A percentile compares a stretch with the other conserved stretches of the same genome.
Evolutionary conservation across 2,329 filamentous ascomycete genomes (phyloP).

Genomic region (Neofusicoccum parvum): DNA sequence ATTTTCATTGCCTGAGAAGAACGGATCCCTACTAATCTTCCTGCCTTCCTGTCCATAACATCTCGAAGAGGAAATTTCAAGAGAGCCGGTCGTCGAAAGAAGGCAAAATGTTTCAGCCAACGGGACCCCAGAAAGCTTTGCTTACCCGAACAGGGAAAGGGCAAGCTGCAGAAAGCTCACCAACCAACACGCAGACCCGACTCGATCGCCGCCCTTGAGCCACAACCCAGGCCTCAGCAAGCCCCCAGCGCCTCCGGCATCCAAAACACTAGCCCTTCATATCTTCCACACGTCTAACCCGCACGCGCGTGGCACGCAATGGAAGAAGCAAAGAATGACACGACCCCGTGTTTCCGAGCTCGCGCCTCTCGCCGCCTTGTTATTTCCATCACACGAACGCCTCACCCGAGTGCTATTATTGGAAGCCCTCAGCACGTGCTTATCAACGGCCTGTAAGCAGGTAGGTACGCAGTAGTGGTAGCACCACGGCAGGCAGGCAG

Average conservation of each 20-base stretch:
- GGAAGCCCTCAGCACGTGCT: not conserved
- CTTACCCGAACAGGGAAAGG: not conserved
- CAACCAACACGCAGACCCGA: not conserved
- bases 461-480: not conserved
- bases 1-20: too few species aligned
- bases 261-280: not conserved
- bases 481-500: not conserved
- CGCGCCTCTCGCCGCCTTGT: not conserved
- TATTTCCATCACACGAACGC: not conserved
- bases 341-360: not conserved
- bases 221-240: not conserved
- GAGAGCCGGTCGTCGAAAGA: not conserved
- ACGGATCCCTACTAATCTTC: not conserved
- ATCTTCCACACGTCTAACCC: not conserved
- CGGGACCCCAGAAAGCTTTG: not conserved
- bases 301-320: not conserved
- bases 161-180: not conserved
- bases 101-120: not conserved
- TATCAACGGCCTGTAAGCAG: too few species aligned
- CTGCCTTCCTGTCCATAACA: not conserved
- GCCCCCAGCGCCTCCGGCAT: not conserved
- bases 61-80: not conserved
- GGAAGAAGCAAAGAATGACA: not conserved
- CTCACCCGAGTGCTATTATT: not conserved
- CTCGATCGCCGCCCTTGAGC: too few species aligned